Evolutionary conservation across 768 basidiomycete genomes (phyloP).

Genomic region (Coprinopsis strossmayeri): DNA sequence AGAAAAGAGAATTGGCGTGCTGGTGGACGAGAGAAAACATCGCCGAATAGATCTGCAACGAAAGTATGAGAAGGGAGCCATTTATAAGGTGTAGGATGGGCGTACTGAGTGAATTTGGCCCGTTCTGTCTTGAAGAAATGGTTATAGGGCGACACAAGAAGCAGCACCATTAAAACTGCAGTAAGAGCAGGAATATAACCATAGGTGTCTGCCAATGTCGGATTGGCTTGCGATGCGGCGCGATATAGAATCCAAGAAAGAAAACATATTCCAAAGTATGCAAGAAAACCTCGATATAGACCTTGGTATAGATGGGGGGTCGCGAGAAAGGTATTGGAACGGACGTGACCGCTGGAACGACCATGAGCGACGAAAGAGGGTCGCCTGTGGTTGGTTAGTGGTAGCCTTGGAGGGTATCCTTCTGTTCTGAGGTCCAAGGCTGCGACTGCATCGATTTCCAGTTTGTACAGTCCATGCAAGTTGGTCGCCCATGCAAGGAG

Average conservation of each 20-base stretch:
- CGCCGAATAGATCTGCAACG: constrained; percentile 59
- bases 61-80: constrained; percentile 5
- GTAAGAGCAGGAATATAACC: constrained; percentile 73
- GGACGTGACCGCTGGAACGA: constrained; percentile 4
- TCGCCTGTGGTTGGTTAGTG: constrained; percentile 1
- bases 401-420: constrained; percentile 15
- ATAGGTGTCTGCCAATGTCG: constrained; percentile 61
- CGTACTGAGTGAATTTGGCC: constrained; percentile 73
- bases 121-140: constrained; percentile 65
- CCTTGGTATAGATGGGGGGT: constrained; percentile 39
- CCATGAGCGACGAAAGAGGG: background rate
- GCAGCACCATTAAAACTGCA: constrained; percentile 46
- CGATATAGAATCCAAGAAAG: constrained; percentile 67
- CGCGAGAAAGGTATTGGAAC: constrained; percentile 27
- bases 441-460: constrained; percentile 67
- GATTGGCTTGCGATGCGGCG: constrained; percentile 48
- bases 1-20: constrained; percentile 70
- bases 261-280: constrained; percentile 57
- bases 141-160: constrained; percentile 63
- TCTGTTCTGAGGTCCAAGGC: constrained; percentile 61
- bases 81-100: constrained; percentile 14
- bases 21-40: constrained; percentile 61
- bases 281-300: constrained; percentile 60
- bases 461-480: constrained; percentile 70
- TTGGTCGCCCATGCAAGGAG: constrained; percentile 92